phyloP scores from a whole-genome alignment of 495 filamentous ascomycete genomes.

The Aspergillus wentii region DNA sequence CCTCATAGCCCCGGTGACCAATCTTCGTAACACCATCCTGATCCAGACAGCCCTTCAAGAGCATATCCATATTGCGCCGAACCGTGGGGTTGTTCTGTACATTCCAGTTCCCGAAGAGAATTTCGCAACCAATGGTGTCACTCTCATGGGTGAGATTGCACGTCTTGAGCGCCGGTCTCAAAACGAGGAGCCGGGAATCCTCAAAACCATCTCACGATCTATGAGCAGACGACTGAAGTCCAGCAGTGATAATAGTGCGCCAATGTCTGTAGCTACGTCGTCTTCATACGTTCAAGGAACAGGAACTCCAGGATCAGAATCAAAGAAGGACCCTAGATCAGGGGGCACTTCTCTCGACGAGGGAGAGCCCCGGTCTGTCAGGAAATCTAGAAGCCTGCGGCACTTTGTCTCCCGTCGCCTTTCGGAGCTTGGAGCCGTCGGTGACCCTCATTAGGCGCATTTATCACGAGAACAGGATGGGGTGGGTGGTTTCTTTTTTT shows the following conservation, averaged over 20 bases:
- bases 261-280: slow-evolving; percentile 19
- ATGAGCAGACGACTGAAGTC: slow-evolving; percentile 33
- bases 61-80: slow-evolving; percentile 55
- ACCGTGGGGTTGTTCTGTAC: slow-evolving; percentile 68
- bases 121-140: slow-evolving; percentile 64
- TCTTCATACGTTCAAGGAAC: slow-evolving; percentile 9
- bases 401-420: slow-evolving; percentile 16
- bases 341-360: slow-evolving; percentile 5
- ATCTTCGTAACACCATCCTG: slow-evolving; percentile 75
- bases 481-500: slow-evolving; percentile 1
- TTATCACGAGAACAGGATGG: too few relatives aligned
- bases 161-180: slow-evolving; percentile 43
- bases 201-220: slow-evolving; percentile 29
- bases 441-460: slow-evolving; percentile 3
- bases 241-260: slow-evolving; percentile 22
- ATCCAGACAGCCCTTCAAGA: slow-evolving; percentile 66
- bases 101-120: slow-evolving; percentile 63
- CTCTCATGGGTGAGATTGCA: slow-evolving; percentile 63
- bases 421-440: slow-evolving; percentile 2
- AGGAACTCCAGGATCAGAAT: neutral
- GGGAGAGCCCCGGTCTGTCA: slow-evolving; percentile 4
- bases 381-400: slow-evolving; percentile 13
- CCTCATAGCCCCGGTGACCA: slow-evolving; percentile 68
- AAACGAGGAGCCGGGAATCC: slow-evolving; percentile 27
- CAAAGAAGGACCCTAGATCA: slow-evolving; percentile 1